These are phyloP conservation scores for Colletotrichum brevisporum DNA, from an alignment of 2,329 filamentous ascomycete genomes.

Conservation along the genomic window DNA sequence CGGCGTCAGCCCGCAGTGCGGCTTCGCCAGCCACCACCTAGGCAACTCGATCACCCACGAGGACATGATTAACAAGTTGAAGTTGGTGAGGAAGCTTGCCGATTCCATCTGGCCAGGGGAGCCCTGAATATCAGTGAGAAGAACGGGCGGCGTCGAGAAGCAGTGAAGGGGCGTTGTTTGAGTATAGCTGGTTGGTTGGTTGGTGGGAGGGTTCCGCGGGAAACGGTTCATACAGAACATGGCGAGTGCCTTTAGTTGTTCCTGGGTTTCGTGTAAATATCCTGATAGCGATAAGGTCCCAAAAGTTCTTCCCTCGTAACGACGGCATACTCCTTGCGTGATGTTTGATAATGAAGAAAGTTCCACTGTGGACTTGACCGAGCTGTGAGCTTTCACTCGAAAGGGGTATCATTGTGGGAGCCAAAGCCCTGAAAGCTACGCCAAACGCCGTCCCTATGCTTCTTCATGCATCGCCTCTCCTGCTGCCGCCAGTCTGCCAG, in stretches of 20 bases:
- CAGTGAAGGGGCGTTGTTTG: not conserved
- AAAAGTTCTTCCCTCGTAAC: too few relatives aligned
- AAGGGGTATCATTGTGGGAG: constrained; percentile 32
- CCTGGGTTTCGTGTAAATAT: too few relatives aligned
- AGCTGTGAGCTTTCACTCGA: not conserved
- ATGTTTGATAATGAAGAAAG: too few relatives aligned
- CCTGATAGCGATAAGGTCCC: too few relatives aligned
- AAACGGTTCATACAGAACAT: too few relatives aligned
- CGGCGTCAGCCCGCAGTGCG: constrained; percentile 78
- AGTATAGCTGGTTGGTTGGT: too few relatives aligned
- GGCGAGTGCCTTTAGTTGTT: too few relatives aligned
- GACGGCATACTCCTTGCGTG: too few relatives aligned
- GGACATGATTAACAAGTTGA: constrained; percentile 37
- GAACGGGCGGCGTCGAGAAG: not conserved
- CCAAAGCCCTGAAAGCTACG: constrained; percentile 4
- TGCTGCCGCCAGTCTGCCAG: not conserved
- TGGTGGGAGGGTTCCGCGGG: too few relatives aligned
- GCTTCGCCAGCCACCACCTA: constrained; percentile 69
- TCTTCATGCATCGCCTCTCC: not conserved
- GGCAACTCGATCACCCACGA: constrained; percentile 36
- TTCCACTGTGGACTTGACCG: not conserved
- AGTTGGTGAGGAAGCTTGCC: constrained; percentile 33
- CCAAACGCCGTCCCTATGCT: constrained; percentile 20
- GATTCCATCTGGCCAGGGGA: constrained; percentile 39
- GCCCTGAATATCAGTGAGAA: constrained; percentile 4